Conservation (phyloP, 179 eudicot genomes). For the Vitellaria paradoxa region DNA sequence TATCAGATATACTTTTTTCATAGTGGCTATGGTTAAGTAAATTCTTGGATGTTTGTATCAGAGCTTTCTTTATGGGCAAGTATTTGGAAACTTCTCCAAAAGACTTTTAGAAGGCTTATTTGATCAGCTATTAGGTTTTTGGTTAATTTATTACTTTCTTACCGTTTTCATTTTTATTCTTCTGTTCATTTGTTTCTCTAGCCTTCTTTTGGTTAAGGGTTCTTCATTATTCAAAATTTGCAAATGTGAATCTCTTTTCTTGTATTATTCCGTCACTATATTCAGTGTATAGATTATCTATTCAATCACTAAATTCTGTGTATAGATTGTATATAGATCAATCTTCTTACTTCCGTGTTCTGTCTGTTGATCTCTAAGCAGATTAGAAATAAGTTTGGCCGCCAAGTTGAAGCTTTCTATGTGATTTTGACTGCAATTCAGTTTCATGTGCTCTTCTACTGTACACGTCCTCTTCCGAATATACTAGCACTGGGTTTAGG, state of each 20-base stretch:
- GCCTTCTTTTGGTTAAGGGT: conserved; percentile 3
- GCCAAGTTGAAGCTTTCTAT: conserved; percentile 86
- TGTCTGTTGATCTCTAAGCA: conserved; percentile 32
- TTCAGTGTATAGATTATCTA: neutral
- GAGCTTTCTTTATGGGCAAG: neutral
- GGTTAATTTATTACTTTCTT: neutral
- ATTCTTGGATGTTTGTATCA: too few species aligned
- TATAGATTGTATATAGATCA: conserved; percentile 6
- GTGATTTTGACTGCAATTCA: conserved; percentile 72
- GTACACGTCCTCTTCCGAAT: conserved; percentile 99
- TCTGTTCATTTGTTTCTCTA: neutral
- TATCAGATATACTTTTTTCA: neutral
- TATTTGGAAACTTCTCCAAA: neutral
- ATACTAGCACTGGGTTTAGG: conserved; percentile 88
- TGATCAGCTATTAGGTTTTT: neutral
- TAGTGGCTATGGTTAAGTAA: neutral
- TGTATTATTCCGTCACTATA: neutral
- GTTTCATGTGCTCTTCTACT: conserved; percentile 87
- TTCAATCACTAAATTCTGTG: neutral
- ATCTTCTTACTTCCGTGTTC: conserved; percentile 8
- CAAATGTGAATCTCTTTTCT: neutral
- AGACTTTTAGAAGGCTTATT: neutral
- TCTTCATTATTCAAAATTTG: neutral
- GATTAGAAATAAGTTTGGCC: conserved; percentile 83
- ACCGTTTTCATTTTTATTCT: neutral